These are phyloP conservation scores for Rhizopogon vinicolor DNA, from an alignment of 768 basidiomycete genomes.

Conservation along the genomic window DNA sequence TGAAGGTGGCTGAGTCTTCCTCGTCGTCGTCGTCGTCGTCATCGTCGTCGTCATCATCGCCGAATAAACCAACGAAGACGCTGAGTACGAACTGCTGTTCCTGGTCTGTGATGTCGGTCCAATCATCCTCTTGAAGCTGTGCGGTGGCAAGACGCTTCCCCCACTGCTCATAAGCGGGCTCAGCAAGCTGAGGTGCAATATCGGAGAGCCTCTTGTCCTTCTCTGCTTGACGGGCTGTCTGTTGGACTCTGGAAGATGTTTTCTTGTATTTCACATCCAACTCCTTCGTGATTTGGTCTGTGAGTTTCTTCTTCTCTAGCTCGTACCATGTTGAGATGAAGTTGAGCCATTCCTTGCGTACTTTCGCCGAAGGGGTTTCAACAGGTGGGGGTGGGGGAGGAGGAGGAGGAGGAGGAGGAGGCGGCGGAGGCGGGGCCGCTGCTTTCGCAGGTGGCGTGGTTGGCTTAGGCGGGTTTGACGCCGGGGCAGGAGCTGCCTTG, in stretches of 20 bases:
- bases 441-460: slow-evolving; percentile 9
- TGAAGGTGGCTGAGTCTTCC: neutral
- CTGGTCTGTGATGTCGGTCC: slow-evolving; percentile 26
- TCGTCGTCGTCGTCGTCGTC: slow-evolving; percentile 22
- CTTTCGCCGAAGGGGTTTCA: slow-evolving; percentile 18
- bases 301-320: slow-evolving; percentile 22
- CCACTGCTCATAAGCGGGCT: slow-evolving; percentile 29
- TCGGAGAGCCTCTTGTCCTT: slow-evolving; percentile 19
- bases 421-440: neutral
- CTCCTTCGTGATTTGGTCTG: slow-evolving; percentile 27
- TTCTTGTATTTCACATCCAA: slow-evolving; percentile 27
- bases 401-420: slow-evolving; percentile 9
- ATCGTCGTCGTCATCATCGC: slow-evolving; percentile 20
- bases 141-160: slow-evolving; percentile 27
- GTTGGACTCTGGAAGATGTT: slow-evolving; percentile 18
- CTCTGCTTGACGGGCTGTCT: slow-evolving; percentile 24
- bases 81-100: slow-evolving; percentile 26
- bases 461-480: slow-evolving; percentile 5
- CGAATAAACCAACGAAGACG: slow-evolving; percentile 26
- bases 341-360: slow-evolving; percentile 26
- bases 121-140: slow-evolving; percentile 24
- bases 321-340: slow-evolving; percentile 26
- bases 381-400: slow-evolving; percentile 12
- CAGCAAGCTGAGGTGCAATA: slow-evolving; percentile 18
- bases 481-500: slow-evolving; percentile 5